A percentile compares a stretch with the other conserved stretches of the same genome.
These are phyloP conservation scores for Saccharomycopsis lassenensis DNA, from an alignment of 805 yeast species.

Conservation along the genomic window DNA sequence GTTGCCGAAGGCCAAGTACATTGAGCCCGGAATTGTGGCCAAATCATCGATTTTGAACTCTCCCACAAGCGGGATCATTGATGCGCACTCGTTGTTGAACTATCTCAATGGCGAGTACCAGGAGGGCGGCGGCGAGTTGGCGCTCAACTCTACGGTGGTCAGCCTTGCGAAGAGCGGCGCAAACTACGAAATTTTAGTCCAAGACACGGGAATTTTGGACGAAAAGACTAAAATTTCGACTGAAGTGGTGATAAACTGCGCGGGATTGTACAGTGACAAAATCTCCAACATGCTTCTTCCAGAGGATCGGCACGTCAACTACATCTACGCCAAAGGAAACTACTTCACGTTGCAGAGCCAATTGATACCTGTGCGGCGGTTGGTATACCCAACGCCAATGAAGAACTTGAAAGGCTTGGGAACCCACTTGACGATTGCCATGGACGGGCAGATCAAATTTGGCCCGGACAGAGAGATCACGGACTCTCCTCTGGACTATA, in stretches of 20 bases:
- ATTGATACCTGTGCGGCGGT: constrained; percentile 32
- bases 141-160: constrained; percentile 48
- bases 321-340: constrained; percentile 76
- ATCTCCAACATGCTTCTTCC: constrained; percentile 66
- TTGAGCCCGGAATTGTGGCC: constrained; percentile 64
- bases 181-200: constrained; percentile 22
- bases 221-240: constrained; percentile 33
- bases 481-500: constrained; percentile 33
- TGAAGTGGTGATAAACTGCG: constrained; percentile 59
- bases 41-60: constrained; percentile 52
- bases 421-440: constrained; percentile 74
- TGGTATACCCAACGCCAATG: constrained; percentile 76
- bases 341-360: constrained; percentile 51
- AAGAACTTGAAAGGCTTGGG: constrained; percentile 67
- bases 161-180: constrained; percentile 24
- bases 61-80: constrained; percentile 76
- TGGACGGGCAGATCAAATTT: constrained; percentile 69
- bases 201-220: constrained; percentile 22
- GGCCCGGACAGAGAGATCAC: constrained; percentile 91
- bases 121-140: constrained; percentile 50
- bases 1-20: constrained; percentile 29
- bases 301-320: constrained; percentile 39
- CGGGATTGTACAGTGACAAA: constrained; percentile 69
- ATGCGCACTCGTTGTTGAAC: constrained; percentile 67
- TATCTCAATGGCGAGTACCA: constrained; percentile 47